Base-by-base conservation (phyloP, 169 alveolate species). In the Eimeria mitis region DNA sequence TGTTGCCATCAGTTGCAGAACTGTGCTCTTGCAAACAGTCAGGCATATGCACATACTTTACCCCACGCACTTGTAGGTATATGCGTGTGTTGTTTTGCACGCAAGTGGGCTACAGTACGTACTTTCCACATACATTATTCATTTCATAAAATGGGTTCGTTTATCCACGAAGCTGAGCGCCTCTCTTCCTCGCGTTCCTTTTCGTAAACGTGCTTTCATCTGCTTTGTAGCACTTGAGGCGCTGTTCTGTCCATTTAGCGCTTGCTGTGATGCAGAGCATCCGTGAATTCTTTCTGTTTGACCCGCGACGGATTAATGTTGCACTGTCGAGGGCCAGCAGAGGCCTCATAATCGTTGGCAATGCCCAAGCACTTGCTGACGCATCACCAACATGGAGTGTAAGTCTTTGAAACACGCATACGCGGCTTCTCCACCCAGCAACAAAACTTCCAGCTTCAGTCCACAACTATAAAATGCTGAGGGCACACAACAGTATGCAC, bases 291-390 rank as follows among this genome's bases (percentile, higher is more conserved):
- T 87, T 87, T 25, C 63, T 87, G 28, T 87, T 61, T 87, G 92
- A 87, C 65, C 92, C 92, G 14, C 92, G 92, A 25, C 81, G 92
- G 81, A 87, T 87, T 61, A 87, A 87, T 87, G 92, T 87, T 59
- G 92, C 92, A 49, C 28, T 87, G 54, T 87, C 92, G 21, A 87
- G 92, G 92, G 92, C 92, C n/a, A 87, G 92, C 65, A 63, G 83
- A 63, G 92, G 92, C 40, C 92, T 87, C 65, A 63, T 87, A 19
- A 87, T 87, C 31, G 79, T 87, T 28, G 92, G 92, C 59, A 87
- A 63, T 63, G 92, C 92, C 28, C 40, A 56, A 9, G 92, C 92
- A 63, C 92, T 87, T 42, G 59, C 79, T 49, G 83, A 87, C 52
- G 92, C 92, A 31, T 87, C 92, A 34, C 92, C 92, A 34, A 87